Evolutionary conservation across 1,284 basidiomycete species (phyloP), one percentile per base, ranked within the genome.

Genomic region (Wolfiporia cocos): DNA sequence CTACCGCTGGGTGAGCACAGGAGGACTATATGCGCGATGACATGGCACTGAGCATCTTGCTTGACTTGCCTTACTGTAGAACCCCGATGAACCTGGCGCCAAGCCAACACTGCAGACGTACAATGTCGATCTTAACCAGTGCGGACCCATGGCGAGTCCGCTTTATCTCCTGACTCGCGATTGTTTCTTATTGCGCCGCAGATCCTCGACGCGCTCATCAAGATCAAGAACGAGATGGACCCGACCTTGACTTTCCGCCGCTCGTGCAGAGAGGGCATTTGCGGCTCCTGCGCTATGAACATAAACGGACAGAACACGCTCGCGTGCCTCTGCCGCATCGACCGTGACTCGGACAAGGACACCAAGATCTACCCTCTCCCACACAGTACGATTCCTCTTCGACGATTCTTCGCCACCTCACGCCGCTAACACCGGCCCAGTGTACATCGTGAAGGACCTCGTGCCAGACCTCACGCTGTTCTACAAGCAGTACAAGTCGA

Each of bases 401-500:
- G 18, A 43, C 21, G 7, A 21, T 32, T 19, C 14, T 32, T 18
- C 21, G 17, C 19, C 30, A 18, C 12, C 14, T 36, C 12, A 19
- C 21, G n/a, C 19, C 32, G 24, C 24, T 28, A 12, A 41, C 19
- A 37, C 15, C 11, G 17, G n/a, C 0, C 7, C 63, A 96, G 92
- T 97, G 94, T 97, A 97, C 71, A 80, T 99, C 59, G 94, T 99
- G 67, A 99, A 98, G 76, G 95, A 99, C 70, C 84, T 99, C 56
- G 92, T 99, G 2, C 92, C 84, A 6, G 82, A 87, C 68, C 73
- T 93, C 51, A 91, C 87, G 10, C 82, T 84, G 51, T 95, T 93
- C 76, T 96, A 95, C 83, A 97, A 99, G 70, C 95, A 99, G 67
- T 98, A 99, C 88, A 98, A 98, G 71, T 94, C 92, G 30, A 97